Percentiles rank a stretch among this genome's conserved stretches.
Conservation (phyloP, 805 yeast species). For the Saturnispora hagleri region DNA sequence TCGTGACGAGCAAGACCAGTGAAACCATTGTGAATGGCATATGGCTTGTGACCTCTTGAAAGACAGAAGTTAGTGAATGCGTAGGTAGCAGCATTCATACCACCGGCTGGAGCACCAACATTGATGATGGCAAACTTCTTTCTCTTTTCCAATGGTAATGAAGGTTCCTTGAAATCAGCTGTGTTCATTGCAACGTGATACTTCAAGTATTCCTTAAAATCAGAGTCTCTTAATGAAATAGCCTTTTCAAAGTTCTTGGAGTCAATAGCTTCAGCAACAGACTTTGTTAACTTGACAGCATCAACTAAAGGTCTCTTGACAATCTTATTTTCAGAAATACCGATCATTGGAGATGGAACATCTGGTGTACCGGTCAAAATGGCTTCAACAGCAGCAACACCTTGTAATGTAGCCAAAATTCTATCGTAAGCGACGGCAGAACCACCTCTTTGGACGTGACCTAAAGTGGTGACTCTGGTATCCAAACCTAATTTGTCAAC, state of each 20-base stretch:
- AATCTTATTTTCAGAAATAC: conserved; percentile 60
- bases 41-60: conserved; percentile 65
- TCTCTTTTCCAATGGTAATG: conserved; percentile 43
- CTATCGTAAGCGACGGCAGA: conserved; percentile 71
- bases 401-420: conserved; percentile 65
- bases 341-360: conserved; percentile 75
- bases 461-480: conserved; percentile 68
- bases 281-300: conserved; percentile 61
- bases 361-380: conserved; percentile 59
- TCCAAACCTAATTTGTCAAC: conserved; percentile 57
- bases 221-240: conserved; percentile 61
- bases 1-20: conserved; percentile 60
- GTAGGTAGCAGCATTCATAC: conserved; percentile 67
- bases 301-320: conserved; percentile 61
- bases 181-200: conserved; percentile 59
- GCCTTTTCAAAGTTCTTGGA: conserved; percentile 60
- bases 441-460: conserved; percentile 82
- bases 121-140: conserved; percentile 61
- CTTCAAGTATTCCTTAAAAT: conserved; percentile 53
- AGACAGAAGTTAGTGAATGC: conserved; percentile 69
- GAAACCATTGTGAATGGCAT: conserved; percentile 69
- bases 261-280: conserved; percentile 63
- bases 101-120: conserved; percentile 77
- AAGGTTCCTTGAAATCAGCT: conserved; percentile 58
- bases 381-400: conserved; percentile 74